A percentile compares a stretch with the other conserved stretches of the same genome.
phyloP scores from a whole-genome alignment of 2,329 filamentous ascomycete species.

The Aspergillus hiratsukae region DNA sequence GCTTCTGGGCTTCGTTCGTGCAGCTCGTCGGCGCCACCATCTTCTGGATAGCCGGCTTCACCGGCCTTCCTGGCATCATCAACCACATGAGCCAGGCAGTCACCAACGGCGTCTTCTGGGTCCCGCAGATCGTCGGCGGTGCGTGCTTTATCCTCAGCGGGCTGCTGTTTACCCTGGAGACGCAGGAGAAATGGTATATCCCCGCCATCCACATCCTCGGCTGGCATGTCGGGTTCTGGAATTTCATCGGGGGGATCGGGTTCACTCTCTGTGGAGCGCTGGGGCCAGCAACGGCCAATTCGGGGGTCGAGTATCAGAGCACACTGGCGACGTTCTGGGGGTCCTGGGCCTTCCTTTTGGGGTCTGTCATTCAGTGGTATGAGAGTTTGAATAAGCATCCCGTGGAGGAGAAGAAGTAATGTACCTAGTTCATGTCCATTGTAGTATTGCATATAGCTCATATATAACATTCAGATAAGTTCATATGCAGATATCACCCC shows the following conservation, averaged over 20 bases:
- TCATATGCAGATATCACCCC: no score
- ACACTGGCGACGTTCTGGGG: slow-evolving; percentile 45
- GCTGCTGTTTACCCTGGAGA: slow-evolving; percentile 62
- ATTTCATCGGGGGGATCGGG: slow-evolving; percentile 58
- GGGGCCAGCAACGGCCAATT: slow-evolving; percentile 44
- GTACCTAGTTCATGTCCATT: no score
- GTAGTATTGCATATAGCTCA: no score
- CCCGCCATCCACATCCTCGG: slow-evolving; percentile 55
- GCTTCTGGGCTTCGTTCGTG: slow-evolving; percentile 56
- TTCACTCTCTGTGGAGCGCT: slow-evolving; percentile 60
- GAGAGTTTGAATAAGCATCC: slow-evolving; percentile 47
- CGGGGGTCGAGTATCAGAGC: slow-evolving; percentile 45
- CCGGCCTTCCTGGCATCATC: slow-evolving; percentile 54
- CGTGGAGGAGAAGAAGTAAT: slow-evolving; percentile 27
- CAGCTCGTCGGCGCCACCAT: slow-evolving; percentile 58
- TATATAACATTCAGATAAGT: no score
- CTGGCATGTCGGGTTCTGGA: slow-evolving; percentile 66
- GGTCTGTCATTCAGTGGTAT: slow-evolving; percentile 47
- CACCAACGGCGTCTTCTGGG: slow-evolving; percentile 57
- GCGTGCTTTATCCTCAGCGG: slow-evolving; percentile 57
- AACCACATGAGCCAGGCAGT: slow-evolving; percentile 46
- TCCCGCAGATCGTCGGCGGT: slow-evolving; percentile 60
- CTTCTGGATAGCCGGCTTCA: slow-evolving; percentile 62
- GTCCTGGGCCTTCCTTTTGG: slow-evolving; percentile 41
- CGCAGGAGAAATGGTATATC: slow-evolving; percentile 59